Conservation (phyloP, 768 basidiomycete genomes). For the Boletus bicolor region DNA sequence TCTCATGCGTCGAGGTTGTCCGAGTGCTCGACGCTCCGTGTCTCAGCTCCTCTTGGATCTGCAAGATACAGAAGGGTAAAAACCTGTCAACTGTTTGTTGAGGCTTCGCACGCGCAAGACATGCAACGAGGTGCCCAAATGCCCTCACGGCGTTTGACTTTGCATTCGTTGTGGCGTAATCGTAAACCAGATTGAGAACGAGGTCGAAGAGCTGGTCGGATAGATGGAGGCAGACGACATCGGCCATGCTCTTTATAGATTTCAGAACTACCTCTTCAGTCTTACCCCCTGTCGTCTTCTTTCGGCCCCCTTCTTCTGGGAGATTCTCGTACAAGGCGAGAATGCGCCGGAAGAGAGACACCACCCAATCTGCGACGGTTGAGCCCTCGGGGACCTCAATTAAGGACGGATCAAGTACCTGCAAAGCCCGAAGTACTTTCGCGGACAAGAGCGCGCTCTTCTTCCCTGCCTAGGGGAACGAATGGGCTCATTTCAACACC, state of each 20-base stretch:
- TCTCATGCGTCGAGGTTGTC: conserved; percentile 71
- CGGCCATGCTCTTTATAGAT: conserved; percentile 75
- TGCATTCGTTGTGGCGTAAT: conserved; percentile 86
- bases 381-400: background rate
- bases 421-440: conserved; percentile 80
- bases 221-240: conserved; percentile 73
- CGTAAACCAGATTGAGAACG: conserved; percentile 77
- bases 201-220: conserved; percentile 72
- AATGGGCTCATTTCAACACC: conserved; percentile 39
- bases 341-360: conserved; percentile 71
- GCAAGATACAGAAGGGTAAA: conserved; percentile 67
- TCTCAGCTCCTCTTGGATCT: conserved; percentile 82
- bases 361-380: conserved; percentile 65
- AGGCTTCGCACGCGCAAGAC: conserved; percentile 76
- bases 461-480: conserved; percentile 48
- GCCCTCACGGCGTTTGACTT: conserved; percentile 90
- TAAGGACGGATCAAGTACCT: conserved; percentile 39
- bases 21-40: conserved; percentile 86
- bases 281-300: conserved; percentile 83
- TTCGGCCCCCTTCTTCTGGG: conserved; percentile 90
- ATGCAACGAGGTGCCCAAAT: conserved; percentile 83
- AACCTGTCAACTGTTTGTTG: conserved; percentile 76
- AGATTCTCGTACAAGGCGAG: conserved; percentile 86
- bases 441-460: conserved; percentile 68
- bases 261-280: conserved; percentile 71